Evolutionary conservation across 345 rosid species (phyloP).

Genomic region (Sisymbrium altissimum): DNA sequence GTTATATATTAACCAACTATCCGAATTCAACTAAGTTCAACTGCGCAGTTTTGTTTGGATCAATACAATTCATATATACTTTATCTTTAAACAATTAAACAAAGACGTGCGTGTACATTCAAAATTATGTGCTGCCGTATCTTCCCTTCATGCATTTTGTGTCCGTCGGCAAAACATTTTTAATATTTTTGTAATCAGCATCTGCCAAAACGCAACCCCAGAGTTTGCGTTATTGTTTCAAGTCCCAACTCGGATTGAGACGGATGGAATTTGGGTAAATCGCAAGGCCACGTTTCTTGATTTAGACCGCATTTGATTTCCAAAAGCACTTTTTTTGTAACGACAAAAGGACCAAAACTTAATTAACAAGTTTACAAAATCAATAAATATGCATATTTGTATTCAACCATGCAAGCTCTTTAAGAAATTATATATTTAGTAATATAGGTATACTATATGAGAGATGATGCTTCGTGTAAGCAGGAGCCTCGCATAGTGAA

Average conservation of each 20-base stretch:
- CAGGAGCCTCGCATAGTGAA: not conserved
- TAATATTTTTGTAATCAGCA: not conserved
- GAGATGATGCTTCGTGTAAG: slow-evolving; percentile 9
- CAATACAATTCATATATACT: not conserved
- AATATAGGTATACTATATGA: too few relatives aligned
- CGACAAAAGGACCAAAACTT: not conserved
- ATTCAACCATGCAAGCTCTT: too few relatives aligned
- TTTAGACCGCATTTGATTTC: not conserved
- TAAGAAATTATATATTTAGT: too few relatives aligned
- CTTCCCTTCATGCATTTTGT: too few relatives aligned
- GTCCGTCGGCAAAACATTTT: not conserved
- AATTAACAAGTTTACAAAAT: not conserved
- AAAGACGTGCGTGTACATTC: not conserved
- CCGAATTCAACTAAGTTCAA: not conserved
- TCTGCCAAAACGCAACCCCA: not conserved
- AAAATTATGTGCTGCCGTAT: not conserved
- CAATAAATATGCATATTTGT: not conserved
- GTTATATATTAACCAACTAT: too few relatives aligned
- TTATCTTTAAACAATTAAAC: not conserved
- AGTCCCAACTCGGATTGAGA: not conserved
- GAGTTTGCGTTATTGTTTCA: not conserved
- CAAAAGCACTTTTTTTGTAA: not conserved
- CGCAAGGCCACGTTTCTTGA: not conserved
- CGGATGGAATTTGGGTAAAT: not conserved
- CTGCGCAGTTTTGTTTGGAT: not conserved